A percentile compares a stretch with the other conserved stretches of the same genome.
Conservation (phyloP, 768 basidiomycete genomes). For the Termitomyces bulborhizus region DNA sequence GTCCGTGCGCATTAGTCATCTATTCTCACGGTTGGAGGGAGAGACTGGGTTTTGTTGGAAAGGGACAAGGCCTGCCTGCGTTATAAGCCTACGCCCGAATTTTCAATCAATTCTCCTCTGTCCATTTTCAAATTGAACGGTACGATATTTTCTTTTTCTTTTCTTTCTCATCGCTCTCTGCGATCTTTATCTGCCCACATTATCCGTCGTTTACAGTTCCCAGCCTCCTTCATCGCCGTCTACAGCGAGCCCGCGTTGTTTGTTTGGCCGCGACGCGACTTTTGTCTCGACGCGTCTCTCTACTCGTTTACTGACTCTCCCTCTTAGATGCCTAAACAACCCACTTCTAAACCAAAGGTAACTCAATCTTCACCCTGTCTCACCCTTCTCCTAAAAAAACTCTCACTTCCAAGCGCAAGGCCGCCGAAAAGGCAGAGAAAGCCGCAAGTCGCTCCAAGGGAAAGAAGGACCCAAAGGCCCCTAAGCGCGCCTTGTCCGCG, state of each 20-base stretch:
- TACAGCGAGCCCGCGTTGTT: conserved; percentile 8
- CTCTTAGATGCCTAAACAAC: conserved; percentile 72
- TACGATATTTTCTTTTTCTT: not conserved
- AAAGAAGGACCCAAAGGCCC: conserved; percentile 79
- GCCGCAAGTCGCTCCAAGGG: conserved; percentile 32
- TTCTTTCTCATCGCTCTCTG: not conserved
- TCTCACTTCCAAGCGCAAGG: conserved; percentile 53
- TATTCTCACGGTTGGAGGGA: conserved; percentile 10
- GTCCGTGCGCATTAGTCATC: conserved; percentile 9
- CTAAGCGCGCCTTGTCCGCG: conserved; percentile 90
- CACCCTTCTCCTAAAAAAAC: not conserved
- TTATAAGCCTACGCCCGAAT: not conserved
- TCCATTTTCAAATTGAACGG: not conserved
- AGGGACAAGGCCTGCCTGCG: not conserved
- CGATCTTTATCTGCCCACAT: not conserved
- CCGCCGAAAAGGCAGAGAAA: conserved; percentile 67
- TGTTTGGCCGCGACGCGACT: conserved; percentile 11
- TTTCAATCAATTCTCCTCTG: not conserved
- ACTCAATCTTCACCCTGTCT: conserved; percentile 7
- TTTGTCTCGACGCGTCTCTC: conserved; percentile 6
- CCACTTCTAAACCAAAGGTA: conserved; percentile 59
- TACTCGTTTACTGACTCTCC: not conserved
- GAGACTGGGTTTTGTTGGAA: too few species aligned
- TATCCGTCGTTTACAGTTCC: not conserved
- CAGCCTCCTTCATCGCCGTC: not conserved